Conservation (phyloP, 306 rosid species). For the Abrus pulchellus region DNA sequence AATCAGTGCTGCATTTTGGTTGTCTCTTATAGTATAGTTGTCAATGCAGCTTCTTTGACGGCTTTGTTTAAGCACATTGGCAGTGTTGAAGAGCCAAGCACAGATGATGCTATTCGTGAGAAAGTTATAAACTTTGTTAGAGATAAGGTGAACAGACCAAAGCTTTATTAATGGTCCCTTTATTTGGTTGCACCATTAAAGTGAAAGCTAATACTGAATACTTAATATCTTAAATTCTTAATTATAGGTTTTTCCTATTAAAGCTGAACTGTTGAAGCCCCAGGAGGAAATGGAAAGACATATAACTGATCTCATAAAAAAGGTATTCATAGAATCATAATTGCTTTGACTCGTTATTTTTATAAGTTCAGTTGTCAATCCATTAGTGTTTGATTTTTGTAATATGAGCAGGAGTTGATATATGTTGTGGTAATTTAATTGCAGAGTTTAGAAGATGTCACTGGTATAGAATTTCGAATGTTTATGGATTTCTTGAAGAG, state of each 20-base stretch:
- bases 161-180: conserved; percentile 22
- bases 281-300: conserved; percentile 98
- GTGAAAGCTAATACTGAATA: conserved; percentile 32
- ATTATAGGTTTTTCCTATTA: conserved; percentile 85
- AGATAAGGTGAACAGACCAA: conserved; percentile 73
- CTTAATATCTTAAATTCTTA: conserved; percentile 46
- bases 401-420: conserved; percentile 39
- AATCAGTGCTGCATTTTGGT: conserved; percentile 22
- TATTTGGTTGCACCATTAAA: conserved; percentile 30
- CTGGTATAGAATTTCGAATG: conserved; percentile 90
- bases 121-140: conserved; percentile 87
- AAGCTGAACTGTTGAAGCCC: conserved; percentile 90
- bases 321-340: conserved; percentile 55
- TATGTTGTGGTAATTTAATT: conserved; percentile 54
- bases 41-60: conserved; percentile 86
- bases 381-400: conserved; percentile 31
- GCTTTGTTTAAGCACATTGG: conserved; percentile 94
- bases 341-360: conserved; percentile 41
- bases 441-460: conserved; percentile 91
- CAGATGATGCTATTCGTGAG: conserved; percentile 84
- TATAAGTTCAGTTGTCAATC: not conserved
- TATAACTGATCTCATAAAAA: conserved; percentile 93
- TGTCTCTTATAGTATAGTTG: conserved; percentile 49
- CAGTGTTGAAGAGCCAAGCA: conserved; percentile 78
- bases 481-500: conserved; percentile 91